Percentiles rank a stretch among this genome's conserved stretches.
These are phyloP conservation scores for Echinosophora koreensis DNA, from an alignment of 306 rosid species.

Conservation along the genomic window DNA sequence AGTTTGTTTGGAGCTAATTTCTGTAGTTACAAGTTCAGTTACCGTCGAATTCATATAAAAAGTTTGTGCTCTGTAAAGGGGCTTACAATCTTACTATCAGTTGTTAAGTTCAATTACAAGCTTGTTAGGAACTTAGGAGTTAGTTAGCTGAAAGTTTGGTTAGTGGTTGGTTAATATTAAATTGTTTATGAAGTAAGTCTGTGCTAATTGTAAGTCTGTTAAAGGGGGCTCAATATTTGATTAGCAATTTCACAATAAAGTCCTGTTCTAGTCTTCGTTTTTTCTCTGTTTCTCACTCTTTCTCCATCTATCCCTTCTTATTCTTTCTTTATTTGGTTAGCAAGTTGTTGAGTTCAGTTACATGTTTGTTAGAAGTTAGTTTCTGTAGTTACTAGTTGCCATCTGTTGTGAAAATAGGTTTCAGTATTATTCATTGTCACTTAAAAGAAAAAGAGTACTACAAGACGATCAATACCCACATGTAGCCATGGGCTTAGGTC, in stretches of 20 bases:
- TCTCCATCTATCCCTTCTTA: background rate
- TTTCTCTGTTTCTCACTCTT: background rate
- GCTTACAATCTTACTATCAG: background rate
- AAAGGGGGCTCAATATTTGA: background rate
- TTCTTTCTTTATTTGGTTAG: background rate
- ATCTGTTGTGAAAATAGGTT: background rate
- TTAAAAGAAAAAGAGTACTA: no score
- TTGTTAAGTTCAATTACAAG: background rate
- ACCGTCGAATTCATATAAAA: no score
- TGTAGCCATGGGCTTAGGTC: no score
- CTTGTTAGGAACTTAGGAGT: background rate
- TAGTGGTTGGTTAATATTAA: no score
- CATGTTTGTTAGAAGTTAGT: background rate
- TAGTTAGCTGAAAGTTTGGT: background rate
- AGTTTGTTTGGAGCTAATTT: background rate
- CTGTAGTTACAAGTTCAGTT: background rate
- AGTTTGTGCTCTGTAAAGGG: background rate
- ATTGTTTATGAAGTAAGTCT: background rate
- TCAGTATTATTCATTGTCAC: no score
- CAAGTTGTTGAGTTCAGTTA: slow-evolving; percentile 3
- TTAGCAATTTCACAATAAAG: background rate
- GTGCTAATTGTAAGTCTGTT: background rate
- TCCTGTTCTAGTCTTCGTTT: background rate
- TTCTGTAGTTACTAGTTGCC: background rate
- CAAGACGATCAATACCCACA: no score